These are phyloP conservation scores for Colletotrichum limetticola DNA, from an alignment of 2,329 filamentous ascomycete species.

Conservation along the genomic window DNA sequence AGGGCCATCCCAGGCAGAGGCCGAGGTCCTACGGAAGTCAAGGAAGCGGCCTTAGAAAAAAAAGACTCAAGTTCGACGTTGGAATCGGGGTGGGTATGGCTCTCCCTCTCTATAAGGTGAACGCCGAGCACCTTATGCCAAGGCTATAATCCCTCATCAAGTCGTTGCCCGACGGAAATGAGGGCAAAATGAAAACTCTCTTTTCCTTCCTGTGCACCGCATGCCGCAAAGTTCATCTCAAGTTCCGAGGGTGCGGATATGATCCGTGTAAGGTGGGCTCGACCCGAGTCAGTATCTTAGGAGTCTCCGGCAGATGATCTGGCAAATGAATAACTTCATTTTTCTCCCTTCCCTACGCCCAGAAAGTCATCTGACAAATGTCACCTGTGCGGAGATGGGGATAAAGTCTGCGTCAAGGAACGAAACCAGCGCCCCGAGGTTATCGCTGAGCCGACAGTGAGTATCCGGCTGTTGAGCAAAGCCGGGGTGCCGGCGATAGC, in stretches of 20 bases:
- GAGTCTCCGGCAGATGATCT: conserved; percentile 10
- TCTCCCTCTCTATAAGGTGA: too few relatives aligned
- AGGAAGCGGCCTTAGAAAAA: neutral
- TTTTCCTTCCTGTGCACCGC: neutral
- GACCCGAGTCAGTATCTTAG: conserved; percentile 19
- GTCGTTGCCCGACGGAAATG: neutral
- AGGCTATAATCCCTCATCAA: neutral
- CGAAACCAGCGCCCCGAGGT: too few relatives aligned
- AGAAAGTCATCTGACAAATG: neutral
- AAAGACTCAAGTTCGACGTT: neutral
- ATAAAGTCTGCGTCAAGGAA: too few relatives aligned
- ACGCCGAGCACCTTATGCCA: neutral
- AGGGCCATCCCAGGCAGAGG: neutral
- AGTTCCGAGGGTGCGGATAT: neutral
- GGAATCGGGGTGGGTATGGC: conserved; percentile 5
- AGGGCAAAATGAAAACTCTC: neutral
- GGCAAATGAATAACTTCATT: neutral
- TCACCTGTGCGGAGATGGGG: too few relatives aligned
- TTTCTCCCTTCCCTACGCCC: neutral
- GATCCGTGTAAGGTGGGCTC: neutral
- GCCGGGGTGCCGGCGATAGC: neutral
- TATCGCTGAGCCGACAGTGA: too few relatives aligned
- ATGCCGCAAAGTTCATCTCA: conserved; percentile 27
- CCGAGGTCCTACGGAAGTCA: neutral
- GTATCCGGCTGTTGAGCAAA: neutral